Base-by-base conservation (phyloP, 257 asterid species). In the Misopates orontium region DNA sequence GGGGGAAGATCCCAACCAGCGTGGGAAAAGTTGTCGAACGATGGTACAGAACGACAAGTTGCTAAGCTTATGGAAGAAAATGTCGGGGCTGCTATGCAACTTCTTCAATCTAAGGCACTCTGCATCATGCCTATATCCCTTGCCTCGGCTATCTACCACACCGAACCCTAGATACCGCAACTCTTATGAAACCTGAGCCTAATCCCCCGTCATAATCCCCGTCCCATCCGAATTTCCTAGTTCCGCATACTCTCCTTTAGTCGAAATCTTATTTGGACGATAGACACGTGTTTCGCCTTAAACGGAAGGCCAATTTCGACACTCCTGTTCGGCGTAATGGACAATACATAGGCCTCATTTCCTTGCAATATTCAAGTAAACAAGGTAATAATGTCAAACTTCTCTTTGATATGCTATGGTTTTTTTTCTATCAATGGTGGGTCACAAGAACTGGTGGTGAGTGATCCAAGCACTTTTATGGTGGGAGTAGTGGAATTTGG, bases 11-110 rank as follows among this genome's bases (percentile, higher is more conserved):
- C 80, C 63, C 88, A 87, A 73, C 96, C 97, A 23, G 92, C 96
- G 19, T 90, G 99, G 99, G 99, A 94, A 77, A 94, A 88, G 77
- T 94, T 97, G 99, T 94, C 99, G 17, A 88, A 77, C 56, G 99
- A 94, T 67, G 99, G 99, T 48, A 94, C 99, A 32, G 99, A 94
- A 76, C 73, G 91, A 39, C 97, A 94, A 60, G 99, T 94, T 0
- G 97, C 97, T 32, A 90, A 88, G 83, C 96, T 94, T 19, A 94
- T 94, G 99, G 97, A 94, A 80, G 99, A 94, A 80, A 94, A 94
- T 53, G 90, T 90, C 0, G 99, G 98, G 39, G 89, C 97, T 10
- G 99, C 99, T 4, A 90, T 94, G 99, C 98, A 94, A 54, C 78
- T 94, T 62, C 97, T 94, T 69, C 99, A 94, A 71, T 94, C 99